These are phyloP conservation scores for Kwoniella europaea DNA, from an alignment of 768 basidiomycete species.

Conservation along the genomic window DNA sequence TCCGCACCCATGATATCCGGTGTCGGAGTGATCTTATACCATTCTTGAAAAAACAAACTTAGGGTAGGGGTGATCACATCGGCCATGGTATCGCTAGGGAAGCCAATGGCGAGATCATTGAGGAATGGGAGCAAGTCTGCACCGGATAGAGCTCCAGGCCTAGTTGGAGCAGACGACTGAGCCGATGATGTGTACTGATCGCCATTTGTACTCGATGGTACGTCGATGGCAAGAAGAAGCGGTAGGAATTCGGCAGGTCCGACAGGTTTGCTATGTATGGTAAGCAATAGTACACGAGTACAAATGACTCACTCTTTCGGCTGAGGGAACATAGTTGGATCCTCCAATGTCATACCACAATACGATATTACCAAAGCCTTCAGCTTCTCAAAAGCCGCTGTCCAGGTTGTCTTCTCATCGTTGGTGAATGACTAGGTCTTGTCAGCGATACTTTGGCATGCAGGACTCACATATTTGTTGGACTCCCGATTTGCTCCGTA, in stretches of 20 bases:
- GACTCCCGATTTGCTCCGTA: conserved; percentile 61
- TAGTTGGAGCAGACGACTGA: conserved; percentile 59
- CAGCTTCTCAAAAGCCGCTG: conserved; percentile 71
- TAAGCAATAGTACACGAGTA: not conserved
- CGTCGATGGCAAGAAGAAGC: conserved; percentile 74
- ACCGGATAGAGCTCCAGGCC: conserved; percentile 65
- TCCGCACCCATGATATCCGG: conserved; percentile 54
- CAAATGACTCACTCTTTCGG: conserved; percentile 68
- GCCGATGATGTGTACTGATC: conserved; percentile 63
- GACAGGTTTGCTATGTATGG: conserved; percentile 65
- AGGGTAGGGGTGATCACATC: conserved; percentile 71
- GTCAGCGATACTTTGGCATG: conserved; percentile 6
- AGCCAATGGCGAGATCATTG: conserved; percentile 78
- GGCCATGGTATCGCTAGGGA: conserved; percentile 70
- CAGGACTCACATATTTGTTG: conserved; percentile 30
- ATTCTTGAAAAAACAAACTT: conserved; percentile 56
- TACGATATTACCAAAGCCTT: conserved; percentile 86
- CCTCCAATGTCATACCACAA: conserved; percentile 83
- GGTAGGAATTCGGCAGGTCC: conserved; percentile 82
- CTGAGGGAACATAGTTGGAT: conserved; percentile 93
- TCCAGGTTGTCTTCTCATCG: conserved; percentile 64
- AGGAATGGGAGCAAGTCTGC: conserved; percentile 79
- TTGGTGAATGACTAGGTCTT: conserved; percentile 66
- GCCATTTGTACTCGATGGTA: conserved; percentile 62
- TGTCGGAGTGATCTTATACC: conserved; percentile 51